phyloP scores from a whole-genome alignment of 305 asterid genomes.

The Fraxinus sp. region DNA sequence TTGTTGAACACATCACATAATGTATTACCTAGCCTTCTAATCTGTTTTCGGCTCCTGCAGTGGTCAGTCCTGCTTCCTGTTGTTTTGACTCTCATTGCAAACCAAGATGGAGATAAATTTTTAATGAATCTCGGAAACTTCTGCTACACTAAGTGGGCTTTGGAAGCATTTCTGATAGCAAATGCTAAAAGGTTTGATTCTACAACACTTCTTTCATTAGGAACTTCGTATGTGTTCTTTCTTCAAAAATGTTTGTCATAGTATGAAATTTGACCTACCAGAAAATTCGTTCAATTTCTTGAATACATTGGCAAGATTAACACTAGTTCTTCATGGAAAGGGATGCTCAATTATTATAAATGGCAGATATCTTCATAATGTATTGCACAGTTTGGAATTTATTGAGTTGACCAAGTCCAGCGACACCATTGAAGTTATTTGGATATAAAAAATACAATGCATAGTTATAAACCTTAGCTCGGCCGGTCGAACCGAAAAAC shows the following conservation, averaged over 20 bases:
- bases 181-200: slow-evolving; percentile 63
- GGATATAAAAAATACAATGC: neutral
- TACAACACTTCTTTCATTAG: neutral
- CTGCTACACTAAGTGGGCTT: slow-evolving; percentile 82
- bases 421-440: neutral
- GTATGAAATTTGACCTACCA: neutral
- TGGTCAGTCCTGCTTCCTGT: slow-evolving; percentile 82
- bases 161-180: slow-evolving; percentile 66
- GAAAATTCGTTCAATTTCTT: neutral
- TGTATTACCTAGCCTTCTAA: neutral
- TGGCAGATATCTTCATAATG: neutral
- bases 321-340: neutral
- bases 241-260: neutral
- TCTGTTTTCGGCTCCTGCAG: slow-evolving; percentile 28
- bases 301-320: neutral
- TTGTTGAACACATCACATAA: slow-evolving; percentile 16
- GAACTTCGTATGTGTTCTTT: neutral
- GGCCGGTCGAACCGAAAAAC: neutral
- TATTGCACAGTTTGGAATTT: neutral
- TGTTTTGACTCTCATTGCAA: slow-evolving; percentile 66
- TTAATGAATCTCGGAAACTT: slow-evolving; percentile 45
- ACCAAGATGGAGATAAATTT: slow-evolving; percentile 58
- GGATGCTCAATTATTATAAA: slow-evolving; percentile 1
- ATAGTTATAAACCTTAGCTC: neutral
- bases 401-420: neutral